phyloP scores from a whole-genome alignment of 441 rosid genomes.

The Euphorbia corollata region DNA sequence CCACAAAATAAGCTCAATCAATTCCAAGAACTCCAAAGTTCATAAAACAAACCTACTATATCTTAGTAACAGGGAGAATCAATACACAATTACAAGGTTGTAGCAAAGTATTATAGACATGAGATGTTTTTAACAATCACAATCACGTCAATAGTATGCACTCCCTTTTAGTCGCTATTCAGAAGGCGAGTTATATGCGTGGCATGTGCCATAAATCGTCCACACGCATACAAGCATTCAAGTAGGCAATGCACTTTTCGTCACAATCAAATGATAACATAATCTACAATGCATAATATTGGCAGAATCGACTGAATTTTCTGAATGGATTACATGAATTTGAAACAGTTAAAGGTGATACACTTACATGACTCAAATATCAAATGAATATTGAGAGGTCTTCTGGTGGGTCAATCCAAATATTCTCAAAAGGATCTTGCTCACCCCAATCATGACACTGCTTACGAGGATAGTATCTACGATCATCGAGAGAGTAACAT shows the following conservation, averaged over 20 bases:
- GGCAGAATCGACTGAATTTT: not conserved
- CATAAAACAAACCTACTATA: too few relatives aligned
- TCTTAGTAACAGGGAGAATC: too few relatives aligned
- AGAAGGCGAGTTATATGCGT: not conserved
- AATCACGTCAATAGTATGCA: too few relatives aligned
- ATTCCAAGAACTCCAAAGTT: not conserved
- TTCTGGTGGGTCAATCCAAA: constrained; percentile 63
- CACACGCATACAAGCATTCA: not conserved
- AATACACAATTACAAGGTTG: too few relatives aligned
- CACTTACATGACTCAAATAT: constrained; percentile 13
- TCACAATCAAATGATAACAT: not conserved
- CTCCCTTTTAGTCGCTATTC: not conserved
- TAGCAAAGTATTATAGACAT: too few relatives aligned
- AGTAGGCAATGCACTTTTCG: too few relatives aligned
- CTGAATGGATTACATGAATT: not conserved
- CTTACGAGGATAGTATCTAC: constrained; percentile 61
- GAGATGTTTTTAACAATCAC: too few relatives aligned
- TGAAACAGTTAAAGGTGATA: constrained; percentile 5
- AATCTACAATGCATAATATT: not conserved
- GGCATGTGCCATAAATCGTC: not conserved
- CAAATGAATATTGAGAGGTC: constrained; percentile 30
- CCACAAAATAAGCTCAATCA: not conserved
- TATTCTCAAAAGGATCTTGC: constrained; percentile 49
- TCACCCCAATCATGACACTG: constrained; percentile 61
- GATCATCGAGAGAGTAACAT: constrained; percentile 45